Base-by-base conservation (phyloP, 768 basidiomycete genomes). In the Termitomyces sp. region DNA sequence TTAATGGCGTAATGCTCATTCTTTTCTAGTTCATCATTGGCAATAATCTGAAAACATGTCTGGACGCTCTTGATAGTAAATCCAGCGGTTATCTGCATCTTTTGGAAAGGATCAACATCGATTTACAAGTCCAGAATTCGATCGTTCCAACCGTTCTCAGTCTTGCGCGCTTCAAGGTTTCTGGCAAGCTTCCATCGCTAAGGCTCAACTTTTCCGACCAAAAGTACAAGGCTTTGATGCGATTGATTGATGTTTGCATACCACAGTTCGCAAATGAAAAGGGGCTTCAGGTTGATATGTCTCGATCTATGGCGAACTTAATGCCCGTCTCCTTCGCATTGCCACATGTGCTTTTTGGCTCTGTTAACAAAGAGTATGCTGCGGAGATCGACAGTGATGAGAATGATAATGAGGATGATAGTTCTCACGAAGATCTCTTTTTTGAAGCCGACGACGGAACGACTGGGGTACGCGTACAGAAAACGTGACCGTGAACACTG, bases 171-270 rank as follows among this genome's bases (percentile, higher is more conserved):
- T 90, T 98, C 80, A 98, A 95, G 71, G 79, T 98, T 51, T 85
- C 93, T 0, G 97, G 95, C 8, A 88, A 87, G 60, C 76, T 99
- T 43, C 95, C 96, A 2, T 83, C 84, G 33, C 79, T 99, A 10
- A 89, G 91, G 67, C 80, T 97, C 70, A 98, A 99, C 71, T 75
- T 95, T 48, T 94, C 92, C 23, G 92, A 94, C 67, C 83, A 84
- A 8, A 96, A 95, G 71, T 96, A 96, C 74, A 89, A 95, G 73
- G 83, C 88, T 1, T 73, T 98, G 47, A 93, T 99, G 91, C 85
- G 92, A 9, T 78, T 98, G 58, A 83, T 98, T 65, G 95, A 98
- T 66, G 87, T 95, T 30, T 85, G 87, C 32, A 87, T 98, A 41
- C 97, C 97, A 14, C 83, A 87, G 59, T 88, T 98, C 64, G 88